Evolutionary conservation across 352 stramenopile genomes (phyloP), one percentile per base, ranked within the genome.

Genomic region (Phytophthora sp.): DNA sequence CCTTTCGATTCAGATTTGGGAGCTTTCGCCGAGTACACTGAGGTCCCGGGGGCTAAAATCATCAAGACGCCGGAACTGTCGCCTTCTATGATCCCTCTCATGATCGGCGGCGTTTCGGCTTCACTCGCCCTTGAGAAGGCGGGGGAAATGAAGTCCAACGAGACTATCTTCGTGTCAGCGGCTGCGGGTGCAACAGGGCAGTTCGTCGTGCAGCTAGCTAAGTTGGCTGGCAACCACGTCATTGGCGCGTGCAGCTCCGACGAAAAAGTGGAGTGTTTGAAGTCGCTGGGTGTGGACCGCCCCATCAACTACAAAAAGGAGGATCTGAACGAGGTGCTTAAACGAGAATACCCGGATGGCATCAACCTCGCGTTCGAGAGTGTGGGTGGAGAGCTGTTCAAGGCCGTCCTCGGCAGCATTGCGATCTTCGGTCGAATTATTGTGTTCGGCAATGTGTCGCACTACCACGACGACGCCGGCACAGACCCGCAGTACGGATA

Each of bases 121-220:
- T 86, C 71, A 8, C 59, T 84, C 0, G 79, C 82, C 4, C 71
- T 90, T 12, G 79, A 90, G 38, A 65, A 76, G n/a, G 70, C 74
- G 0, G 82, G 79, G 7, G 49, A 90, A 38, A 81, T 90, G 75
- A 77, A 69, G 56, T 52, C 58, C 36, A 65, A 71, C 27, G 69
- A 77, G 31, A 76, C 59, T 0, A 66, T 84, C n/a, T 67, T 82
- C 24, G 65, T 82, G 29, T 76, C 67, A 4, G 76, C 66, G 7
- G 73, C 70, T 5, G 67, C 73, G 3, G 82, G 89, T 20, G 88
- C 84, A 24, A 95, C 86, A 4, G 90, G 90, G 0, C 67, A 94
- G 20, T 90, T 93, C 38, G 90, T 85, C 20, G 72, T 95, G 31
- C 89, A 97, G 49, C 73, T 97, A 36, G 88, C 82, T 20, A 85